Base-by-base conservation (phyloP, 2,329 filamentous ascomycete species). In the Helotiales sp. region DNA sequence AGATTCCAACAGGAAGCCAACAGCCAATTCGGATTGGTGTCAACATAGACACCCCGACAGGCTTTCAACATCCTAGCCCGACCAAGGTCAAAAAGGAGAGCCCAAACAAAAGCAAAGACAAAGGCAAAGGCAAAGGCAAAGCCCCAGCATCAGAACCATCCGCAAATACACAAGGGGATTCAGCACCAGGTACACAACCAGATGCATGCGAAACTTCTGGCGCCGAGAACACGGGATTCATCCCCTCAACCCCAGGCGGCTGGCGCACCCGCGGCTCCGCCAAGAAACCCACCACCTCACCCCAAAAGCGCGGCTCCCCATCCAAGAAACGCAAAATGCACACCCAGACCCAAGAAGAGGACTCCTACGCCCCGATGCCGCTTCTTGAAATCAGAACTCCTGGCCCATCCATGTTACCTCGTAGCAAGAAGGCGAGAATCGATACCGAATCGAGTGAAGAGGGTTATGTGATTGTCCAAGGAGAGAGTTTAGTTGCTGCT, bases 321-420 rank as follows among this genome's bases (percentile, higher is more conserved):
- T 29, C 54, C 2, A 56, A 40, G 22, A 56, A 56, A 15, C 54
- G 54, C 33, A 56, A 56, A 27, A 56, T 52, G 40, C 47, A 44
- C 22, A 24, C n/a, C 19, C 22, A 30, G 44, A 8, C 40, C 19
- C 17, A 29, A 17, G 40, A 54, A 47, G 52, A 54, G n/a, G 27
- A 36, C 25, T 31, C 46, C 25, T 48, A 48, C 7, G 27, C 7
- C 4, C 40, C 40, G 6, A 44, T 44, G 5, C 40, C 22, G 10
- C 27, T 25, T 6, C 40, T 44, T 12, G 40, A 44, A 24, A 15
- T 48, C 27, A 15, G 27, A 7, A 48, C 46, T 30, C 46, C 46
- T 2, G 46, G 13, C 12, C 29, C 29, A 5, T 17, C 12, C 19
- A 29, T 30, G 46, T n/a, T n/a, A n/a, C 46, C 27, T 19, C 27